phyloP scores from a whole-genome alignment of 768 basidiomycete species.

The Boletales sp. region DNA sequence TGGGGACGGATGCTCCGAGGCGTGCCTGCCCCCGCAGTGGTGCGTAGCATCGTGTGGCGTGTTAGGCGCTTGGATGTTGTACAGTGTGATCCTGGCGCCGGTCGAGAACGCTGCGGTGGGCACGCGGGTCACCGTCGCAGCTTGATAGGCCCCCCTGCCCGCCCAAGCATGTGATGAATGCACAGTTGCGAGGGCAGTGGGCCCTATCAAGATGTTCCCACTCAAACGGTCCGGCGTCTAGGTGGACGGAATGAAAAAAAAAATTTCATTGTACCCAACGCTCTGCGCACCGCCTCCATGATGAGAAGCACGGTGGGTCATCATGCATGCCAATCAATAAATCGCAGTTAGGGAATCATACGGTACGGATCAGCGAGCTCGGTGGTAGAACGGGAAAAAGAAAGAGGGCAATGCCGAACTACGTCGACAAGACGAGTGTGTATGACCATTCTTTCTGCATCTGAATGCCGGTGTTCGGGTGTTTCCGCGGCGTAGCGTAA shows the following conservation, averaged over 20 bases:
- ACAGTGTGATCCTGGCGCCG: slow-evolving; percentile 2
- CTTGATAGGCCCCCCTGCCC: too few species aligned
- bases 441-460: too few species aligned
- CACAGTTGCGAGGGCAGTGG: slow-evolving; percentile 1
- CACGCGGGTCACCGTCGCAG: neutral
- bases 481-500: too few species aligned
- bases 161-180: neutral
- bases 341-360: slow-evolving; percentile 1
- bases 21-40: slow-evolving; percentile 11
- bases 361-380: slow-evolving; percentile 7
- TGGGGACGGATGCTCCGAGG: slow-evolving; percentile 8
- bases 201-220: slow-evolving; percentile 9
- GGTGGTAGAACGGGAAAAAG: neutral
- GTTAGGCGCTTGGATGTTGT: neutral
- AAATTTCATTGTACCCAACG: slow-evolving; percentile 6
- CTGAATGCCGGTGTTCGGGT: too few species aligned
- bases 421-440: slow-evolving; percentile 4
- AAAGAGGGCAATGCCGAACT: slow-evolving; percentile 11
- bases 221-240: slow-evolving; percentile 12
- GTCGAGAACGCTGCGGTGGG: slow-evolving; percentile 11
- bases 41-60: slow-evolving; percentile 5
- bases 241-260: slow-evolving; percentile 4
- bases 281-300: slow-evolving; percentile 12
- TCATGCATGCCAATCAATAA: slow-evolving; percentile 6
- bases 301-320: slow-evolving; percentile 8